phyloP scores from a whole-genome alignment of 2,329 filamentous ascomycete species.

The Chaetomium sp. region DNA sequence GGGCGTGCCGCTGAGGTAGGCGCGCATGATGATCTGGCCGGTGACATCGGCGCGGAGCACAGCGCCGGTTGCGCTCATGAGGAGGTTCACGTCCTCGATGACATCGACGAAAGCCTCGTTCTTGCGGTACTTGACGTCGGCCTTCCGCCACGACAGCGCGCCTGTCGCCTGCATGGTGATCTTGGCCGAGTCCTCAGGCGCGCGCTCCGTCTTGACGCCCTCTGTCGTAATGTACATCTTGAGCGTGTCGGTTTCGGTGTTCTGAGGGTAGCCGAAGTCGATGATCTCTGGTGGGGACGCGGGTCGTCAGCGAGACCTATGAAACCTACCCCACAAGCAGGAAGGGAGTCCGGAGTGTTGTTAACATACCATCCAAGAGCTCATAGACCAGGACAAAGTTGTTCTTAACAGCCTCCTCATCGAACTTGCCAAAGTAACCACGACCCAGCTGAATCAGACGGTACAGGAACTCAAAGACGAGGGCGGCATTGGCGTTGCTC shows the following conservation, averaged over 20 bases:
- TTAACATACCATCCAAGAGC: conserved; percentile 75
- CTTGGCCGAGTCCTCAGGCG: conserved; percentile 88
- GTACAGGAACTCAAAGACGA: conserved; percentile 98
- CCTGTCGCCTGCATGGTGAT: conserved; percentile 99
- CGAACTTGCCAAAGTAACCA: conserved; percentile 98
- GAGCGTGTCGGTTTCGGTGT: conserved; percentile 96
- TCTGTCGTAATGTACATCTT: conserved; percentile 99
- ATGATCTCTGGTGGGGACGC: conserved; percentile 73
- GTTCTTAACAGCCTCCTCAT: conserved; percentile 99
- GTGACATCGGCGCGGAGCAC: conserved; percentile 95
- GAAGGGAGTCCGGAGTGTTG: neutral
- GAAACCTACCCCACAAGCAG: neutral
- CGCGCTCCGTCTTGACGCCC: conserved; percentile 88
- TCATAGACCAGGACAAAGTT: conserved; percentile 99
- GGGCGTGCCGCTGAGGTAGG: conserved; percentile 92
- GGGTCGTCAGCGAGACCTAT: conserved; percentile 23
- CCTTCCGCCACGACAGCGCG: conserved; percentile 92
- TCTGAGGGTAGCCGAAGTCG: conserved; percentile 98
- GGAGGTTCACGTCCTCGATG: conserved; percentile 96
- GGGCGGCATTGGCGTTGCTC: conserved; percentile 97
- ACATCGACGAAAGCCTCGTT: conserved; percentile 99
- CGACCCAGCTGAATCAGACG: conserved; percentile 85
- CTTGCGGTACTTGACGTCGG: conserved; percentile 98
- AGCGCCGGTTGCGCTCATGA: conserved; percentile 97
- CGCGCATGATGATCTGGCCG: conserved; percentile 97